A percentile compares a stretch with the other conserved stretches of the same genome.
Evolutionary conservation across 2,329 filamentous ascomycete species (phyloP).

Genomic region (Trichoderma sp.): DNA sequence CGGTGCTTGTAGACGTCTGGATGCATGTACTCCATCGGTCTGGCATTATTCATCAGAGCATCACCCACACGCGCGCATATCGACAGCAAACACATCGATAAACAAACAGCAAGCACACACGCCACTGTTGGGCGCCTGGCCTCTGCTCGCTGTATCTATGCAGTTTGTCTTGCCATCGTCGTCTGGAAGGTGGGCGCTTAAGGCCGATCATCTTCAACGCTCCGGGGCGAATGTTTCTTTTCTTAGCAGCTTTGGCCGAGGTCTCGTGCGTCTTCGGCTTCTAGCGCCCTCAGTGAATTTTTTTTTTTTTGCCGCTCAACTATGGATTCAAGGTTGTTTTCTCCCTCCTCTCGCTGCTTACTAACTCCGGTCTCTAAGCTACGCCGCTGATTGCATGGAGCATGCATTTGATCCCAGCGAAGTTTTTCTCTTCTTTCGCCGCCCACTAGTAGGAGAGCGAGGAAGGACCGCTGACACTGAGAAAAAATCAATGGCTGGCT

Average conservation of each 20-base stretch:
- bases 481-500: neutral
- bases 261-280: neutral
- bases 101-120: neutral
- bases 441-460: neutral
- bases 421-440: neutral
- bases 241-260: neutral
- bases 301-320: neutral
- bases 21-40: neutral
- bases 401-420: neutral
- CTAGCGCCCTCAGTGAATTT: neutral
- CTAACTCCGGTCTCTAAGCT: neutral
- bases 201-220: conserved; percentile 1
- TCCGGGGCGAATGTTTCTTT: neutral
- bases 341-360: neutral
- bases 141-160: neutral
- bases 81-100: neutral
- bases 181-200: neutral
- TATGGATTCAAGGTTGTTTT: neutral
- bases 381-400: neutral
- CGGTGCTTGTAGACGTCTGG: neutral
- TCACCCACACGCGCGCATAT: neutral
- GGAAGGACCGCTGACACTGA: neutral
- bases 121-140: neutral
- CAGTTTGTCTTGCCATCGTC: too few relatives aligned
- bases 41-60: neutral